These are phyloP conservation scores for Austroboletus niveus DNA, from an alignment of 1,284 basidiomycete species.

Conservation along the genomic window DNA sequence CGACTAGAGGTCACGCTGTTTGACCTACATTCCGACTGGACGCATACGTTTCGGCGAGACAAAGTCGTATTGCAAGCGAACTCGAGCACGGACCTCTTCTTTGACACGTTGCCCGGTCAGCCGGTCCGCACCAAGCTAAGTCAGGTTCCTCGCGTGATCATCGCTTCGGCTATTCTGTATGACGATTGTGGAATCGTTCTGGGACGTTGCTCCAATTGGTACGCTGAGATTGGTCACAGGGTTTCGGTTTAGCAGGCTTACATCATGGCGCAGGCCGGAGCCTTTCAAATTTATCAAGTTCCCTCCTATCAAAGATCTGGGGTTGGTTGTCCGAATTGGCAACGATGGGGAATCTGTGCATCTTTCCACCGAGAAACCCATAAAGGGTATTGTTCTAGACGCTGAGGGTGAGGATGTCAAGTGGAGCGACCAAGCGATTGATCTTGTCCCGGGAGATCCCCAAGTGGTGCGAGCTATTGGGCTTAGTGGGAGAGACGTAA, in stretches of 20 bases:
- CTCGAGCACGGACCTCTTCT: conserved; percentile 80
- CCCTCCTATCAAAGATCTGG: conserved; percentile 58
- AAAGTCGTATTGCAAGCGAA: conserved; percentile 62
- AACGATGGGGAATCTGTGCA: conserved; percentile 60
- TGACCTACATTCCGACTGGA: conserved; percentile 64
- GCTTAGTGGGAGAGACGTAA: conserved; percentile 62
- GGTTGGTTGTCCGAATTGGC: conserved; percentile 52
- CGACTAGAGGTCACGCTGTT: conserved; percentile 69
- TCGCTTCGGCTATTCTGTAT: conserved; percentile 75
- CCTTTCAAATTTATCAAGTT: conserved; percentile 89
- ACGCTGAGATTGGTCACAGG: conserved; percentile 17
- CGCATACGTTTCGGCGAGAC: conserved; percentile 47
- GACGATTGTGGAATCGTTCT: conserved; percentile 58
- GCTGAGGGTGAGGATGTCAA: conserved; percentile 67
- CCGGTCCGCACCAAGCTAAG: conserved; percentile 62
- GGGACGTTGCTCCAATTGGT: conserved; percentile 81
- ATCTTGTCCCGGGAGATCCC: conserved; percentile 80
- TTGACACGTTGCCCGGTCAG: conserved; percentile 68
- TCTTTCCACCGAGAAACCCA: conserved; percentile 62
- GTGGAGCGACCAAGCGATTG: conserved; percentile 87
- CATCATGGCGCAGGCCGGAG: conserved; percentile 62
- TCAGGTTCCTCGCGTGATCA: conserved; percentile 63
- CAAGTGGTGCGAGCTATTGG: conserved; percentile 67
- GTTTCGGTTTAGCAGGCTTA: conserved; percentile 8
- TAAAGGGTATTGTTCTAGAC: conserved; percentile 85